phyloP scores from a whole-genome alignment of 306 rosid species.

The Dalbergia cochinchinensis region DNA sequence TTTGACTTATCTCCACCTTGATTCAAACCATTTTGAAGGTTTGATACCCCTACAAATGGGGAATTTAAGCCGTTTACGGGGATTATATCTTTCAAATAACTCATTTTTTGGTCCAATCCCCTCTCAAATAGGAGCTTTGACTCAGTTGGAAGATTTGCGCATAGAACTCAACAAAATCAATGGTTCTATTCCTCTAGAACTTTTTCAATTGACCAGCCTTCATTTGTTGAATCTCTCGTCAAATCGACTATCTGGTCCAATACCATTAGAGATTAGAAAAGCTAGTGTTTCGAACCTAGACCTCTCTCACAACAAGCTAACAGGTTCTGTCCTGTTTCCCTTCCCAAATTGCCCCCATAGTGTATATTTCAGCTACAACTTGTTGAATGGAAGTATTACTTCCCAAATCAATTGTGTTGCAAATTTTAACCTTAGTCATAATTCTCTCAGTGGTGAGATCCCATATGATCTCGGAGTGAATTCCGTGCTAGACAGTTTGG shows the following conservation, averaged over 20 bases:
- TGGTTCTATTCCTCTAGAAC: not conserved
- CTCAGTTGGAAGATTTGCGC: not conserved
- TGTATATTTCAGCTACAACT: not conserved
- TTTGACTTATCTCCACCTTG: not conserved
- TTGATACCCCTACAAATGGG: not conserved
- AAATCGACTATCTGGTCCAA: not conserved
- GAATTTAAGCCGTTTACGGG: not conserved
- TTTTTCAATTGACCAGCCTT: not conserved
- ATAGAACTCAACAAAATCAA: not conserved
- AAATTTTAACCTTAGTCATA: not conserved
- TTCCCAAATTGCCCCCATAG: not conserved
- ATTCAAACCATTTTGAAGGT: not conserved
- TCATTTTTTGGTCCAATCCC: not conserved
- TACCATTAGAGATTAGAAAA: not conserved
- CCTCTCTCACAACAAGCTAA: no score
- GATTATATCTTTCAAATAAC: not conserved
- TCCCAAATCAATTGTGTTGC: not conserved
- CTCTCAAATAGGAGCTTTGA: not conserved
- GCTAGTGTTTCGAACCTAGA: no score
- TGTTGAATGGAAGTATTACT: not conserved
- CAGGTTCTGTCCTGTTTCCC: no score
- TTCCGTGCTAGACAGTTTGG: not conserved
- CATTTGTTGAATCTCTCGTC: not conserved
- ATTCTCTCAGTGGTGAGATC: not conserved
- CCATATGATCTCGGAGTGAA: not conserved